These are phyloP conservation scores for Albizia julibrissin DNA, from an alignment of 306 rosid genomes.

Conservation along the genomic window DNA sequence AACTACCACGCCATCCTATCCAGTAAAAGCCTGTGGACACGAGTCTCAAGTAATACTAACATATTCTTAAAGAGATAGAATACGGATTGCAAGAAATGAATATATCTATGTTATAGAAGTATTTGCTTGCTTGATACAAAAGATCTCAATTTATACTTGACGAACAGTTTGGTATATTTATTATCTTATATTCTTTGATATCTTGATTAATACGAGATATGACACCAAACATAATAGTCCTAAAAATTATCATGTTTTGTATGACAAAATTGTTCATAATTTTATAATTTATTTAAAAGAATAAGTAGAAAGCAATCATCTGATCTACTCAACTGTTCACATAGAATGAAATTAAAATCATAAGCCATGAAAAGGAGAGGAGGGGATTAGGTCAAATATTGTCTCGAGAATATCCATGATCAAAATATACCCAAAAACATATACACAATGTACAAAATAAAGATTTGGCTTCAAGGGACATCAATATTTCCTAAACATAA, in stretches of 20 bases:
- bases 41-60: background rate
- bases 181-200: background rate
- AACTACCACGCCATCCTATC: constrained; percentile 23
- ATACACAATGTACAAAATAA: background rate
- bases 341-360: background rate
- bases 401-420: background rate
- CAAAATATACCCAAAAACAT: background rate
- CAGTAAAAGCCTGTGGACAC: background rate
- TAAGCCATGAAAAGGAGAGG: background rate
- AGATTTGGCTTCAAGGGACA: background rate
- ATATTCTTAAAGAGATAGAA: background rate
- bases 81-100: background rate
- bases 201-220: background rate
- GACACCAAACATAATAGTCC: background rate
- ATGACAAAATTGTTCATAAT: background rate
- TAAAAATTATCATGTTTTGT: too few species aligned
- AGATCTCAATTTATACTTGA: background rate
- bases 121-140: background rate
- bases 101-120: background rate
- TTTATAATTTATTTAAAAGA: background rate
- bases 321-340: background rate
- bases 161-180: background rate
- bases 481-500: background rate
- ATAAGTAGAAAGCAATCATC: background rate
- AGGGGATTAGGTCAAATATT: background rate